phyloP scores from a whole-genome alignment of 2,329 filamentous ascomycete species.

The Exophiala sp. region DNA sequence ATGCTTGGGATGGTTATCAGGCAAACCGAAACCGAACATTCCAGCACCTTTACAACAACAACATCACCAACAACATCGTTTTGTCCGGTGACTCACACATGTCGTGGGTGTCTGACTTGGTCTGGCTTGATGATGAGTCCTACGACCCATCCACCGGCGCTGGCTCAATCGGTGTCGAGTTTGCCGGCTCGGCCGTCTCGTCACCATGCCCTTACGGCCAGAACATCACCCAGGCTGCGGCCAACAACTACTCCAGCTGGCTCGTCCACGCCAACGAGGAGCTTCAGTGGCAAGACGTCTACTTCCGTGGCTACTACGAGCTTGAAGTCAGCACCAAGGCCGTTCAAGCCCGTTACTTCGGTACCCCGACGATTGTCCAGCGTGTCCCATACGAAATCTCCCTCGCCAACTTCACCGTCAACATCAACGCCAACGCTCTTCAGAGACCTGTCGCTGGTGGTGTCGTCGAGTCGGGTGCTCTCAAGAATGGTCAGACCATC shows the following conservation, averaged over 20 bases:
- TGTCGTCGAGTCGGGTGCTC: constrained; percentile 33
- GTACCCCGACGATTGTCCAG: constrained; percentile 56
- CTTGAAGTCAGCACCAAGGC: constrained; percentile 56
- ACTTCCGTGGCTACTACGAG: constrained; percentile 71
- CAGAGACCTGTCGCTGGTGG: constrained; percentile 47
- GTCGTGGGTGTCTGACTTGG: constrained; percentile 61
- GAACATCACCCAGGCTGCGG: constrained; percentile 53
- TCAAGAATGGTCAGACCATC: constrained; percentile 19
- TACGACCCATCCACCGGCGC: constrained; percentile 55
- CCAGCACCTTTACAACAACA: constrained; percentile 61
- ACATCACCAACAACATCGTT: constrained; percentile 70
- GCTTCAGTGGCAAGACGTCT: constrained; percentile 69
- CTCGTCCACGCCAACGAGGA: constrained; percentile 56
- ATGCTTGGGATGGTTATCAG: constrained; percentile 64
- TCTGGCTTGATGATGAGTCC: constrained; percentile 53
- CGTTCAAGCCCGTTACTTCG: constrained; percentile 64
- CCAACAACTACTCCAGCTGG: constrained; percentile 47
- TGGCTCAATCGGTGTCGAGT: constrained; percentile 60
- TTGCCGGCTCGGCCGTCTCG: constrained; percentile 65
- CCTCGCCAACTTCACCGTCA: constrained; percentile 67
- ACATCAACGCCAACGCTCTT: constrained; percentile 59
- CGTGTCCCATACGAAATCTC: constrained; percentile 63
- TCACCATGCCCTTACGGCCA: constrained; percentile 59
- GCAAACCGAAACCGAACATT: constrained; percentile 70
- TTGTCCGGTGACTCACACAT: constrained; percentile 68